Base-by-base conservation (phyloP, 305 asterid genomes). In the Plantago coronopus region DNA sequence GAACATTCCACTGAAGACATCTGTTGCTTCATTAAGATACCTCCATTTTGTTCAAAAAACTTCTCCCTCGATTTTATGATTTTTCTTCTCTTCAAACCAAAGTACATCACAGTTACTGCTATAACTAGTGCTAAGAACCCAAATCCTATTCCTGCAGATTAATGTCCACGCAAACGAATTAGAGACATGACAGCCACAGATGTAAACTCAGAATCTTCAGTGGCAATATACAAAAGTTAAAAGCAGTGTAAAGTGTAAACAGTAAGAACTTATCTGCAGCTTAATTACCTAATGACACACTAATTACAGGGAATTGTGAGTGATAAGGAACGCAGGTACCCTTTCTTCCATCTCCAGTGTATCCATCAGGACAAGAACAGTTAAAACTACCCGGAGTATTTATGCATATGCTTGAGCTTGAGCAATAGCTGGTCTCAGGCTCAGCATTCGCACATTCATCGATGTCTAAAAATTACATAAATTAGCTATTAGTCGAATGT, bases 401-500 rank as follows among this genome's bases (percentile, higher is more conserved):
- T 1, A 21, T 42, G 63, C 79, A 74, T 48, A 53, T 63, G 40
- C 65, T 6, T 4, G 38, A 31, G 7, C n/a, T n/a, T n/a, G n/a
- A n/a, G n/a, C n/a, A n/a, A n/a, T n/a, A n/a, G n/a, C 76, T 15
- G 53, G 21, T 43, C 38, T 37, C 46, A 18, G 75, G 38, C 78
- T 68, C 18, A 74, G 78, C 58, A 51, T 44, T 50, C 34, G 63
- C 54, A 38, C 90, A 83, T 47, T 79, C 87, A 45, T 83, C 59
- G 21, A 50, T 69, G 60, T 81, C 88, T 79, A 48, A 54, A 15
- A 34, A 20, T 18, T 23, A 20, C 48, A 17, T 7, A 2, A 19
- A 9, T 8, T 15, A 2, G 3, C 19, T 38, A 12, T 17, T 34
- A 20, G 37, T 17, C 42, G 12, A 25, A 17, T 17, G 12, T 18